Base-by-base conservation (phyloP, 805 yeast genomes). In the Kluyveromyces starmeri region DNA sequence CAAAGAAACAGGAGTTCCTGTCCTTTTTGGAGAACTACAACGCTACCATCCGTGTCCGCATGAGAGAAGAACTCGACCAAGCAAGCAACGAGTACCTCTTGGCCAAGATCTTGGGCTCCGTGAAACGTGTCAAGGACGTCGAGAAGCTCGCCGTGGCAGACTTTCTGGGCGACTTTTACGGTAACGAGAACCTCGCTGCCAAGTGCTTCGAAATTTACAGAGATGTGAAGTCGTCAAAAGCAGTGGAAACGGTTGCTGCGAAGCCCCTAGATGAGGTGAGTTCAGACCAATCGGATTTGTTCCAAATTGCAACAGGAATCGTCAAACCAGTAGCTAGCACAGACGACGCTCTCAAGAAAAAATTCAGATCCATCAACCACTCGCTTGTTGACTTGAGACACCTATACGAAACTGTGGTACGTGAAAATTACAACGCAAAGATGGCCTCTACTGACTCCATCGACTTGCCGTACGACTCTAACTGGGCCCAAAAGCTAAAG, bases 81-180 rank as follows among this genome's bases (percentile, higher is more conserved):
- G 55, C 65, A 21, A 67, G 78, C 13, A 69, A 77, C 46, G 67
- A 65, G 40, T 50, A 65, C 12, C 48, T 77, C 11, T 63, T 77
- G 43, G 43, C 50, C 19, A 64, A 64, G 36, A 64, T 77, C 22
- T 53, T 75, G 19, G 37, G 38, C 17, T 49, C 53, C 9, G 44
- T 39, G 4, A 35, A 33, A 14, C 41, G 46, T 9, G 45, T 41
- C 10, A 41, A 46, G 27, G 48, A 44, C 4, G 36, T 39, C 8
- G 47, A 47, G 11, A 32, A 37, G 1, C 43, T 61, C 5, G 42
- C 53, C 2, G 50, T 47, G 0, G 48, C 51, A 14, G 49, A 45
- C 23, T 71, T 71, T 39, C 51, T 53, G 27, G 30, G 44, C 0
- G 58, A 64, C 22, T 67, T 63, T 41, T 68, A 64, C 12, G 47